Evolutionary conservation across 176 grass and related monocot genomes (phyloP), one percentile per base, ranked within the genome.

Genomic region (Bolboschoenus planiculmis): DNA sequence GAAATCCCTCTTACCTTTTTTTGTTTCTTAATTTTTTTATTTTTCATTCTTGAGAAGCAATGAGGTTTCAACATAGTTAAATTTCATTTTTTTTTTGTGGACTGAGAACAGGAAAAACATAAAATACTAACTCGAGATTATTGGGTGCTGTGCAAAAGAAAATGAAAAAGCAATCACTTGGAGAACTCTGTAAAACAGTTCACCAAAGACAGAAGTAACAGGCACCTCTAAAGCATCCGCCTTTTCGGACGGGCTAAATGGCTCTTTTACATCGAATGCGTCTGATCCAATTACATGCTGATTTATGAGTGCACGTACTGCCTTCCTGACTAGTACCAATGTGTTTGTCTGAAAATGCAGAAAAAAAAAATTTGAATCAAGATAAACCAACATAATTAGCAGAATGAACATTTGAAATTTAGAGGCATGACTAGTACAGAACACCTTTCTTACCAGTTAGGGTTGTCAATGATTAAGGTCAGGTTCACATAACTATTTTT

Each of bases 221-320:
- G 1, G 85, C 20, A 98, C 96, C 96, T 95, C 92, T 75, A 95
- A 56, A 82, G 92, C 96, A 98, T 98, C 89, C 23, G 80, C 82
- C 84, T 87, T 88, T 81, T 93, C 90, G 9, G 86, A 86, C 16
- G 83, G 87, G 67, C 59, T 72, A 21, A 56, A 40, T 90, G 85
- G 78, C 55, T 85, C 74, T 2, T 87, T 92, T 4, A 57, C 65
- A 73, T 87, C 81, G 42, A 79, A 75, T 73, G 88, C 34, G 24
- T 85, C 84, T 44, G n/a, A n/a, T n/a, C 74, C 85, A 54, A 87
- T 87, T 47, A 84, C 65, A 71, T 84, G 78, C 47, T 88, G 53
- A 35, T 91, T 88, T 21, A 87, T 67, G 77, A 98, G 96, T 16
- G 89, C 89, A 0, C 89, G 81, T 4, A 95, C 80, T 68, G 92